Base-by-base conservation (phyloP, 768 basidiomycete genomes). In the Galerina marginata region DNA sequence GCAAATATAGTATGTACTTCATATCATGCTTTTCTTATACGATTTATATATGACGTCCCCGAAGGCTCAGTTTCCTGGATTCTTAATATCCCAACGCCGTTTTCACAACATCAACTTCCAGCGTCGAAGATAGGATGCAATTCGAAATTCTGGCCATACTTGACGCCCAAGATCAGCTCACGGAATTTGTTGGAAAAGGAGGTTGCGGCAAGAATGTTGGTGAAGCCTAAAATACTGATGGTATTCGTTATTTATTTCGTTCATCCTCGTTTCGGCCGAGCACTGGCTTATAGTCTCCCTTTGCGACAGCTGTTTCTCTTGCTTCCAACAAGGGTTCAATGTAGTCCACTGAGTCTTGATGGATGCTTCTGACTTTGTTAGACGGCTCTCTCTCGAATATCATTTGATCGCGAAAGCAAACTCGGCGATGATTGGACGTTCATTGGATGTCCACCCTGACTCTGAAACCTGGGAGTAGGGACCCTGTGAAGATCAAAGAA, bases 1-100 rank as follows among this genome's bases (percentile, higher is more conserved):
- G 14, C 71, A 83, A 15, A 74, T 84, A 9, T 83, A n/a, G n/a
- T n/a, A n/a, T n/a, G n/a, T n/a, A 83, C 66, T 80, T 2, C 86
- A 80, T 69, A n/a, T n/a, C n/a, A n/a, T n/a, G n/a, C n/a, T n/a
- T n/a, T n/a, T n/a, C n/a, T n/a, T n/a, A n/a, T n/a, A n/a, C n/a
- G n/a, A n/a, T n/a, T n/a, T n/a, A n/a, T n/a, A n/a, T n/a, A 86
- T 86, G 83, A 85, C 85, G 2, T 84, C 83, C 9, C 77, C 86
- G 59, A 86, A 86, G 65, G 83, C 83, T 20, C 20, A 20, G 20
- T 2, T 20, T n/a, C 85, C 86, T 1, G 84, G 84, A 25, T 81
- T 86, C 66, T 85, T 83, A 2, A 70, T 85, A 43, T 83, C 83
- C n/a, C n/a, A n/a, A n/a, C n/a, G n/a, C n/a, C n/a, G n/a, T n/a